These are phyloP conservation scores for Phytophthora cajani DNA, from an alignment of 352 stramenopile species.

Conservation along the genomic window DNA sequence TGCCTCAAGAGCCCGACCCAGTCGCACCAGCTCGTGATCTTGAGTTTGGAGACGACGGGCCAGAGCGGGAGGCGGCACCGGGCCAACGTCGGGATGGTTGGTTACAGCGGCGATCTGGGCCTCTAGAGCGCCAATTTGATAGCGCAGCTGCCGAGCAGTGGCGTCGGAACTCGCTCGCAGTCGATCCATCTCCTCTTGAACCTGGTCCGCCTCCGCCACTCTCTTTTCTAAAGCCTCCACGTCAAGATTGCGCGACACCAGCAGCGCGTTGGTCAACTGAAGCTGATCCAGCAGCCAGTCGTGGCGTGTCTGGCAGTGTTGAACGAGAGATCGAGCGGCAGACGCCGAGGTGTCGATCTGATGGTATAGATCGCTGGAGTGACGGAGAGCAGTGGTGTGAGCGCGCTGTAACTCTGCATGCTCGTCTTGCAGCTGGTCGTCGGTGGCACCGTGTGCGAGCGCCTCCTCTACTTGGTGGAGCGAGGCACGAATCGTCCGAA, in stretches of 20 bases:
- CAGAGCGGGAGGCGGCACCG: not conserved
- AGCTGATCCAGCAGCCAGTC: not conserved
- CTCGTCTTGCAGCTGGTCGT: not conserved
- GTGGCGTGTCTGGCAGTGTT: not conserved
- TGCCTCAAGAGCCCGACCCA: not conserved
- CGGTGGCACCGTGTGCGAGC: not conserved
- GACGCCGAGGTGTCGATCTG: not conserved
- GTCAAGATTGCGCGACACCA: not conserved
- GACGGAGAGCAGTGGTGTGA: not conserved
- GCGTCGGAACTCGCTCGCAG: not conserved
- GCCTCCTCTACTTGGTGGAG: not conserved
- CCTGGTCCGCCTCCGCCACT: not conserved
- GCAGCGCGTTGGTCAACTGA: not conserved
- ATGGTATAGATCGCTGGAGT: not conserved
- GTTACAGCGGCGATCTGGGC: not conserved
- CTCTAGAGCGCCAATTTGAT: not conserved
- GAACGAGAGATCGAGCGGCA: not conserved
- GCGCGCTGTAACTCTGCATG: not conserved
- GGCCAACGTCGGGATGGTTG: not conserved
- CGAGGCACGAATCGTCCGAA: not conserved
- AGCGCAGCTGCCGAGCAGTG: not conserved
- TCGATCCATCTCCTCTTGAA: not conserved
- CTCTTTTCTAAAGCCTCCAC: not conserved
- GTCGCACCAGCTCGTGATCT: not conserved
- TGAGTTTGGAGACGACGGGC: not conserved